Evolutionary conservation across 2,329 filamentous ascomycete species (phyloP), one percentile per base, ranked within the genome.

Genomic region (Scedosporium dehoogii): DNA sequence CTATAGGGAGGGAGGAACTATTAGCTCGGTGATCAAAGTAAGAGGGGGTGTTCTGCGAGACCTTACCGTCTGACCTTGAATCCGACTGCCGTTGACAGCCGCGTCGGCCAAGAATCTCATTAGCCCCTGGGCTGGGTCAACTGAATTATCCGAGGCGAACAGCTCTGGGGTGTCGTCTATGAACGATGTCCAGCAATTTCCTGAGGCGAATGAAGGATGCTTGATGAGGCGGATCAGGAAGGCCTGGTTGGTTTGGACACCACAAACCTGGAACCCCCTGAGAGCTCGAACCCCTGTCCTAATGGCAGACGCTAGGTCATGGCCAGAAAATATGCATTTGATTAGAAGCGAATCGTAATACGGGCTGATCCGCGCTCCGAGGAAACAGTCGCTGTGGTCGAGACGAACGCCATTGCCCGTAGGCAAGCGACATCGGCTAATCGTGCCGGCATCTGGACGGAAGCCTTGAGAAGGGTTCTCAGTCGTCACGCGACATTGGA

Each of bases 181-280:
- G 81, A 99, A 99, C n/a, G 93, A 97, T 5, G 94, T 99, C 93
- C 93, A 99, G 86, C 93, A 97, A 70, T 82, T 91, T 68, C 93
- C 91, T 63, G 93, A 89, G 69, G 97, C 94, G 77, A 99, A 99
- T 23, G 85, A 90, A 1, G 91, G 90, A 76, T 99, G 91, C 12
- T 92, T 96, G 65, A 99, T 85, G 57, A 99, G 84, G 61, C 93
- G 96, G 57, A 90, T 88, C 68, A 99, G 79, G 86, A 99, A 99
- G 64, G 93, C 92, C 72, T 97, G 97, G 80, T 99, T 99, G 74
- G 93, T 97, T 86, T 97, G 97, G 73, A 99, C 91, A 70, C 94
- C 94, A 69, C 94, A 91, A 70, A 99, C 93, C 73, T 94, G 89
- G 87, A 99, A 97, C 76, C 99, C 94, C 65, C 97, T 91, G 63